Base-by-base conservation (phyloP, 2,329 filamentous ascomycete genomes). In the Pseudocercospora eumusae region DNA sequence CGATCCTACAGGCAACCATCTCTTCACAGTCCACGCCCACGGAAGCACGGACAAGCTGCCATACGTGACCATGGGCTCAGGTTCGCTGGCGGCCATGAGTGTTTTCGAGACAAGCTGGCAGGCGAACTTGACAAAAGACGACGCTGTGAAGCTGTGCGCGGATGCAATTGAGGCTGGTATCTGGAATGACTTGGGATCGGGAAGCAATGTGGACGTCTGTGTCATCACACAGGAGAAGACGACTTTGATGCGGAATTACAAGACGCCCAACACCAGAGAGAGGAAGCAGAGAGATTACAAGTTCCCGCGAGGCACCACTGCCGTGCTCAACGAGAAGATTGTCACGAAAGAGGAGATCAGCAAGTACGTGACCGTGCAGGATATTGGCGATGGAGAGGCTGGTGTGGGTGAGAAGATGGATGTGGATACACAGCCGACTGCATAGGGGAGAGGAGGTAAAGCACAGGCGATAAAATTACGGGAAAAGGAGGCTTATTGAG, bases 31-130 rank as follows among this genome's bases (percentile, higher is more conserved):
- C 47, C 95, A 99, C 80, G 95, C 95, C 63, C 96, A 99, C 83
- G 95, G 96, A 69, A 95, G 90, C 73, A 99, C 95, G 65, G 95
- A 99, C 82, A 99, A 98, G 83, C 88, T 99, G 54, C 95, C 95
- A 56, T 99, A 99, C 78, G 96, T 99, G 69, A 99, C 96, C 68
- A 99, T 99, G 95, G 95, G 95, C 59, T 96, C 91, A 23, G 95
- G 95, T 67, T 96, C 92, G 53, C 83, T 99, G 69, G 95, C 95
- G 27, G 95, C 95, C 75, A 99, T 99, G 95, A 91, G 91, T 31
- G 90, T 99, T 56, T 99, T 99, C 75, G 95, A 99, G 83, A 96
- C 93, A 55, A 88, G 89, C 79, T 99, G 96, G 96, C 91, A 93
- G 84, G 81, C 86, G 7, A 80, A 87, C 64, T 78, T 97, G 75